A percentile compares a stretch with the other conserved stretches of the same genome.
Evolutionary conservation across 1,139 yeast genomes (phyloP).

Genomic region (Pichia sp.): DNA sequence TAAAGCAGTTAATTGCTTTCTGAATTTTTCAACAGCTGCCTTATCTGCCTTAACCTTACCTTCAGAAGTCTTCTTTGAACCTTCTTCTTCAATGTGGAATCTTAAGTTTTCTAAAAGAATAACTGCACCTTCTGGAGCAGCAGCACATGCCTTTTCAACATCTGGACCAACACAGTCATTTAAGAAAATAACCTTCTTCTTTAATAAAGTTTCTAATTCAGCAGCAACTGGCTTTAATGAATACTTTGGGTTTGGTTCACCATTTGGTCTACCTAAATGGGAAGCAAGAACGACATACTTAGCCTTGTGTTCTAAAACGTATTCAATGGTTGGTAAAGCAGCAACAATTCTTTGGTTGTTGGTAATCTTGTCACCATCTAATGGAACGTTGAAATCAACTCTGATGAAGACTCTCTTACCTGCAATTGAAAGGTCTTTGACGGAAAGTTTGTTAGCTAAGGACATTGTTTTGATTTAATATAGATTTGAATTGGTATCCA

Average conservation of each 20-base stretch:
- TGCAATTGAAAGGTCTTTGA: conserved; percentile 77
- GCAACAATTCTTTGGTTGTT: conserved; percentile 98
- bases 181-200: conserved; percentile 67
- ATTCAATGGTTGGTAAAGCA: conserved; percentile 93
- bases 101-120: conserved; percentile 91
- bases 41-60: conserved; percentile 90
- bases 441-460: conserved; percentile 83
- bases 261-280: conserved; percentile 97
- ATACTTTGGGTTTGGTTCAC: conserved; percentile 74
- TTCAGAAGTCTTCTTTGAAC: conserved; percentile 75
- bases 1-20: conserved; percentile 75
- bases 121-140: conserved; percentile 63
- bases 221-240: conserved; percentile 87
- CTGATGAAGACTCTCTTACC: conserved; percentile 32
- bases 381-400: conserved; percentile 76
- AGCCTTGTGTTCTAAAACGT: conserved; percentile 84
- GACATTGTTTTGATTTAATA: conserved; percentile 46
- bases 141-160: conserved; percentile 69
- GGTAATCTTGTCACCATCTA: conserved; percentile 92
- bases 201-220: conserved; percentile 72
- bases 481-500: not conserved
- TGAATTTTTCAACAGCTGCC: conserved; percentile 76
- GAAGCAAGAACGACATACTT: conserved; percentile 87
- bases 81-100: conserved; percentile 95
- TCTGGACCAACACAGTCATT: conserved; percentile 83